Evolutionary conservation across 352 stramenopile genomes (phyloP), one percentile per base, ranked within the genome.

Genomic region (Globisporangium polare): DNA sequence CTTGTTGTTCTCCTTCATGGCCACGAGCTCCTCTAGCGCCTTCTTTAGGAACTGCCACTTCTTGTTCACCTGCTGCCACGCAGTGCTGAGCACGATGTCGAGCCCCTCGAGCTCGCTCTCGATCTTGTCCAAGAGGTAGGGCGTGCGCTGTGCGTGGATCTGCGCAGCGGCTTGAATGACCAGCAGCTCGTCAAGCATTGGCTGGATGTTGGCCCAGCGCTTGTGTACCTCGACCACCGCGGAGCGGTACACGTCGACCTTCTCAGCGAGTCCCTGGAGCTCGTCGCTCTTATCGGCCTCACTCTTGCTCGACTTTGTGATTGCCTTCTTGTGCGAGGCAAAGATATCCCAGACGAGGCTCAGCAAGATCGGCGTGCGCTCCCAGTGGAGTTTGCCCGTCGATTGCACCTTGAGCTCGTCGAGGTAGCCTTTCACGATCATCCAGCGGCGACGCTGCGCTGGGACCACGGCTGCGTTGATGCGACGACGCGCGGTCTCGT

Each of bases 301-400:
- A 3, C 46, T 26, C 17, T 47, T 35, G 7, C 47, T 24, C 0
- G 53, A 45, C 47, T 66, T 45, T 8, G 47, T 39, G 29, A 55
- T 56, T 4, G 57, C 60, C 41, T 61, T 75, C 46, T 76, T 67
- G 10, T 72, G 66, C 2, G 77, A 53, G 5, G 71, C 35, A 55
- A 92, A 92, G 62, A 90, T 88, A 46, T 92, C 83, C 78, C 83
- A 89, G 7, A 92, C 77, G 3, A 88, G 69, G 39, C 68, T 87
- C 9, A 92, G 63, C 10, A 92, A 54, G 26, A 87, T 64, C 7
- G 83, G 83, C 0, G 83, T 90, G 13, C 71, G 72, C 26, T 83
- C 71, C 83, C 80, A 92, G 41, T 92, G 78, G 24, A 92, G 54
- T 49, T 87, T 92, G 7, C 67, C 57, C 5, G 37, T 65, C 0